Percentiles rank a stretch among this genome's conserved stretches.
Conservation (phyloP, 2,329 filamentous ascomycete genomes). For the Tolypocladium ophioglossoides region DNA sequence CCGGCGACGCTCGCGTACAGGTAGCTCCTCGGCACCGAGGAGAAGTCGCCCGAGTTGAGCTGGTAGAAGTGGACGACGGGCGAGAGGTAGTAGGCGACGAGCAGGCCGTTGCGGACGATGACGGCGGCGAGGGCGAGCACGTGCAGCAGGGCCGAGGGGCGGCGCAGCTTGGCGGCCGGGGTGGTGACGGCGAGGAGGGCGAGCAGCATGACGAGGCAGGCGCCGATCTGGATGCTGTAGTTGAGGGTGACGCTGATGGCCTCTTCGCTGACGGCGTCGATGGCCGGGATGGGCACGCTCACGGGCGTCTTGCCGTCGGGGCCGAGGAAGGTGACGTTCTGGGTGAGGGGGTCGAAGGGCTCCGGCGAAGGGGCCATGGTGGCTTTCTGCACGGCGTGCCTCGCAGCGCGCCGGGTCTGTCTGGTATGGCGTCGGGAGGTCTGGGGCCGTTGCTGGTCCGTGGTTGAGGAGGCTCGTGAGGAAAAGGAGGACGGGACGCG, state of each 20-base stretch:
- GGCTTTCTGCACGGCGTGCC: constrained; percentile 6
- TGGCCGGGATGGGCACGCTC: constrained; percentile 17
- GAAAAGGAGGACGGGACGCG: neutral
- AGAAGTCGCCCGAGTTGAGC: constrained; percentile 43
- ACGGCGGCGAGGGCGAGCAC: constrained; percentile 48
- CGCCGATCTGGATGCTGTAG: constrained; percentile 61
- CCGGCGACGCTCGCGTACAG: constrained; percentile 25
- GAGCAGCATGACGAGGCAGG: constrained; percentile 52
- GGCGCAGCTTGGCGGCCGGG: constrained; percentile 48
- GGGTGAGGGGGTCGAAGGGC: constrained; percentile 22
- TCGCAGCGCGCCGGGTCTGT: no score
- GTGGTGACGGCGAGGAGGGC: constrained; percentile 57
- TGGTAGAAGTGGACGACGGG: constrained; percentile 52
- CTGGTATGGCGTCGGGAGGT: no score
- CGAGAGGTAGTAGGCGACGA: constrained; percentile 49
- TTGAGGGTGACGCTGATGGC: constrained; percentile 40
- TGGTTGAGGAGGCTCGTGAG: neutral
- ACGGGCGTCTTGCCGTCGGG: constrained; percentile 20
- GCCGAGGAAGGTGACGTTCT: constrained; percentile 23
- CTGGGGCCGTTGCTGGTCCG: neutral
- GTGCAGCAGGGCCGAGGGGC: constrained; percentile 57
- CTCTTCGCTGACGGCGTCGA: constrained; percentile 22
- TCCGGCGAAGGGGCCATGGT: neutral
- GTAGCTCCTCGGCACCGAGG: constrained; percentile 29
- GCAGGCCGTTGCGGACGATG: constrained; percentile 46